Evolutionary conservation across 192 early-diverging fungal genomes (phyloP).

Genomic region (Allomyces macrogynus): DNA sequence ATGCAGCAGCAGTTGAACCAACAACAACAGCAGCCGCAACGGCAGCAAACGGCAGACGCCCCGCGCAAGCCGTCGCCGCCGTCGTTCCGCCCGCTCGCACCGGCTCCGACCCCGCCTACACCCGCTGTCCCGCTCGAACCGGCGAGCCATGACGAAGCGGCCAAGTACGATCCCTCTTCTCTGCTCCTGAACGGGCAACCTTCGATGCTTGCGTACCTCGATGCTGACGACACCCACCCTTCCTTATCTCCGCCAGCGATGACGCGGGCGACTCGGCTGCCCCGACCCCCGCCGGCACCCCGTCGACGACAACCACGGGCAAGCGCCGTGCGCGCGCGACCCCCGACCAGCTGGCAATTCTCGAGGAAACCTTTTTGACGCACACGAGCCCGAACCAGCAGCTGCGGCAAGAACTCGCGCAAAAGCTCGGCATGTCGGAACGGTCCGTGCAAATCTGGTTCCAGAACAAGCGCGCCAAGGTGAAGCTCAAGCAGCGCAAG

Average conservation of each 20-base stretch:
- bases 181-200: too few relatives aligned
- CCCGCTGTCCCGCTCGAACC: too few relatives aligned
- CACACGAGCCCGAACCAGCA: conserved; percentile 47
- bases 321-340: conserved; percentile 48
- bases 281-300: neutral
- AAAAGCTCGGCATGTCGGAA: conserved; percentile 44
- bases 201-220: neutral
- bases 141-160: too few relatives aligned
- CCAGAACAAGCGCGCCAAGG: conserved; percentile 59
- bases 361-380: conserved; percentile 45
- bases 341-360: conserved; percentile 33
- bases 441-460: conserved; percentile 69
- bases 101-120: too few relatives aligned
- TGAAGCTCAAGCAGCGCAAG: conserved; percentile 39
- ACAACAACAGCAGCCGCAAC: neutral
- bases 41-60: too few relatives aligned
- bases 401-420: conserved; percentile 40
- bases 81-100: too few relatives aligned
- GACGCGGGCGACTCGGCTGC: neutral
- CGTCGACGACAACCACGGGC: conserved; percentile 14
- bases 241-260: neutral
- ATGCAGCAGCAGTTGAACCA: neutral
- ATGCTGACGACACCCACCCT: neutral
- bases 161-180: neutral
- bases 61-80: too few relatives aligned